Evolutionary conservation across 140 eudicot species (phyloP), one percentile per base, ranked within the genome.

Genomic region (Erigeron philadelphicus): DNA sequence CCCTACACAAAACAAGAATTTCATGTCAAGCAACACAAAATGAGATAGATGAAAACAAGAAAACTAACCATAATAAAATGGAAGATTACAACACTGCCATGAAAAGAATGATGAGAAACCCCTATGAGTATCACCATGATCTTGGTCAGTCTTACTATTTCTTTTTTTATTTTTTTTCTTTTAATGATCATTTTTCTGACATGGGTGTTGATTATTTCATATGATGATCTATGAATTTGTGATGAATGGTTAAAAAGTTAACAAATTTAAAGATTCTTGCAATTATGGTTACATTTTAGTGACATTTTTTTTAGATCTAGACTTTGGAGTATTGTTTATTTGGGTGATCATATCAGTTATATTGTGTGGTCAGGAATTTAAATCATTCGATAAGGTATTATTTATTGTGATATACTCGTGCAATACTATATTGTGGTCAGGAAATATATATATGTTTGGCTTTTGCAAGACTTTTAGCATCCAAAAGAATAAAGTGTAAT

Each of bases 51-150:
- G 81, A 70, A 70, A 67, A 75, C 43, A 57, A 72, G 19, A 11
- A 63, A 72, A 52, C 88, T 49, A 76, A 7, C 59, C 76, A 71
- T 69, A 85, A 71, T 69, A 85, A 84, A 72, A 73, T 83, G 90
- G 95, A 92, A 11, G 95, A 88, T 23, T 92, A 92, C 65, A 92
- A 92, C 59, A 77, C 68, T 6, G 98, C 92, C 25, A 92, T 92
- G 98, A 92, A 88, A 84, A 83, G 80, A 18, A 81, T 88, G 96
- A 92, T 92, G 98, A 84, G 96, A 78, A 92, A 84, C 71, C 96
- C 98, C 11, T 92, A 88, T 61, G 98, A 92, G 25, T 92, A 92
- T 82, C 98, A 92, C 72, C 98, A 92, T 77, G 98, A 92, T 80
- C 95, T 92, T 56, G 98, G 98, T 92, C 68, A 17, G 86, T 88